Base-by-base conservation (phyloP, 345 rosid genomes). In the Mercurialis annua region DNA sequence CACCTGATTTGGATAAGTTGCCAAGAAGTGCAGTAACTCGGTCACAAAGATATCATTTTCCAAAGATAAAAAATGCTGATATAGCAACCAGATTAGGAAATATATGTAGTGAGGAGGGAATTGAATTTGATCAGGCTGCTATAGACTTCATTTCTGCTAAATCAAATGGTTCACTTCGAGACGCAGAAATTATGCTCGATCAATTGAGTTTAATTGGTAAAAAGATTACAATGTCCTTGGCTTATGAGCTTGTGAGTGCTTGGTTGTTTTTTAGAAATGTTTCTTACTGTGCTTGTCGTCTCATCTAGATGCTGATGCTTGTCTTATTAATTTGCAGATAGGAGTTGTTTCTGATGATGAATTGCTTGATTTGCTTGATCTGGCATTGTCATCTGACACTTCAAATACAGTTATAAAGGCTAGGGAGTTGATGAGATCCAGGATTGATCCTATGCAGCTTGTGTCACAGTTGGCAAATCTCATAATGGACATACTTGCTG, bases 321-420 rank as follows among this genome's bases (percentile, higher is more conserved):
- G 73, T 67, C 34, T 46, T 62, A 5, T 61, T 62, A 24, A 36
- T 48, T 23, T 80, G 79, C 84, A 91, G 99, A 83, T 87, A 73
- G 99, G 99, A 60, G 85, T 81, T 67, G 97, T 89, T 71, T 89
- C 99, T 55, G 99, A 94, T 64, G 97, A 90, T 73, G 99, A 94
- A 63, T 76, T 94, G 84, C 91, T 91, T 57, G 92, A 87, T 74
- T 80, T 93, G 72, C 92, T 93, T 63, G 96, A 91, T 79, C 81
- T 91, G 55, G 99, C 97, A 50, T 68, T 94, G 75, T 94, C 99
- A 42, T 90, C 89, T 61, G 95, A 91, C 79, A 89, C 96, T 46
- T 86, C 99, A 38, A 94, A 85, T 57, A 94, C 99, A 1, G 97
- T 94, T 58, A 89, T 84, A 78, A 81, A 82, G 65, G 99, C 99